These are phyloP conservation scores for Solanum tacnaense DNA, from an alignment of 257 asterid genomes.

Conservation along the genomic window DNA sequence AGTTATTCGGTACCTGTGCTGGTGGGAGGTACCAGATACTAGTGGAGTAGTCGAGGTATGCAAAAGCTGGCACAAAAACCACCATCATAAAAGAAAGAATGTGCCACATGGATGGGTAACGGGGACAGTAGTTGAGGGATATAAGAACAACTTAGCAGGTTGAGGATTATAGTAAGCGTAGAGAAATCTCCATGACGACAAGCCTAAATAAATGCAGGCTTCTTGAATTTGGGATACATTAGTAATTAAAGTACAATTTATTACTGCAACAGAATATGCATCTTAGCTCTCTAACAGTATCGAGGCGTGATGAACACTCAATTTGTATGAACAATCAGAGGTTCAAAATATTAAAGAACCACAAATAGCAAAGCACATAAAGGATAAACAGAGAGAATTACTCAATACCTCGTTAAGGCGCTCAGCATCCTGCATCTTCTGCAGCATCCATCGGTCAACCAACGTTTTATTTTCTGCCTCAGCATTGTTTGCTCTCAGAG, in stretches of 20 bases:
- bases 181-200: neutral
- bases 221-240: neutral
- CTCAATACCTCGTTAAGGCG: slow-evolving; percentile 74
- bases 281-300: neutral
- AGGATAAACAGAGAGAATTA: neutral
- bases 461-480: slow-evolving; percentile 77
- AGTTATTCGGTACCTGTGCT: neutral
- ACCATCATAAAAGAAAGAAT: neutral
- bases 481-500: slow-evolving; percentile 50
- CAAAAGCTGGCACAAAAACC: neutral
- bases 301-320: neutral
- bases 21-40: neutral
- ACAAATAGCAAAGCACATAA: neutral
- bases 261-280: neutral
- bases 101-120: neutral
- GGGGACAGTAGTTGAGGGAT: neutral
- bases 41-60: neutral
- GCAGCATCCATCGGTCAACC: slow-evolving; percentile 87
- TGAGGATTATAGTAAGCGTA: neutral
- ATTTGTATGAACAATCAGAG: neutral
- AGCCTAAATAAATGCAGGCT: neutral
- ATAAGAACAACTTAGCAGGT: neutral
- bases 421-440: slow-evolving; percentile 91
- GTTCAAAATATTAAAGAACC: neutral
- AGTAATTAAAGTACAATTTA: neutral